Evolutionary conservation across 225 moss, liverwort and hornwort genomes (phyloP).

Genomic region (Thuidium tamariscinum): DNA sequence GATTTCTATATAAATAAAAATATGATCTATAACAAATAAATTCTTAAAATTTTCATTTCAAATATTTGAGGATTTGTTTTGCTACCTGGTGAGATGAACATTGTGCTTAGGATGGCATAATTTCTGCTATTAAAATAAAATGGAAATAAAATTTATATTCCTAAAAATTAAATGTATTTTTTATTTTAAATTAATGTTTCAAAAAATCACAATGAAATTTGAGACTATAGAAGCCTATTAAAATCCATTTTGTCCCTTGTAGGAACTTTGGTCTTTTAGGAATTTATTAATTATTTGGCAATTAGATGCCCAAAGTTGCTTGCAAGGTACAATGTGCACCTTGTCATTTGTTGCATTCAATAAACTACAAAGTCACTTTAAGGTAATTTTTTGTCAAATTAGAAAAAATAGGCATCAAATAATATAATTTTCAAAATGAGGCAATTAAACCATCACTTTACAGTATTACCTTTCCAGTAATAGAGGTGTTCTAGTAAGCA

Average conservation of each 20-base stretch:
- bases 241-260: fast-evolving
- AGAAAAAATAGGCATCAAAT: background rate
- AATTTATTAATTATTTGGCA: background rate
- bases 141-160: background rate
- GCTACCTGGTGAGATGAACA: fast-evolving
- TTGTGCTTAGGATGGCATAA: background rate
- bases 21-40: background rate
- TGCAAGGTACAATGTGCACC: background rate
- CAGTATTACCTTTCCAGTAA: fast-evolving
- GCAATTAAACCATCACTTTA: background rate
- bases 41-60: background rate
- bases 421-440: background rate
- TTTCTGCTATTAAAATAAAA: fast-evolving
- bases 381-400: no score
- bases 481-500: background rate
- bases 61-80: background rate
- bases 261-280: background rate
- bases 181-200: fast-evolving
- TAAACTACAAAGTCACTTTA: background rate
- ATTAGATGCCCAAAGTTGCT: background rate
- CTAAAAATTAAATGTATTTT: background rate
- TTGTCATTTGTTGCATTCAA: background rate
- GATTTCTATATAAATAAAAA: background rate
- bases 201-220: background rate
- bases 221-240: fast-evolving